phyloP scores from a whole-genome alignment of 2,329 filamentous ascomycete genomes.

The Gaeumannomyces sp. region DNA sequence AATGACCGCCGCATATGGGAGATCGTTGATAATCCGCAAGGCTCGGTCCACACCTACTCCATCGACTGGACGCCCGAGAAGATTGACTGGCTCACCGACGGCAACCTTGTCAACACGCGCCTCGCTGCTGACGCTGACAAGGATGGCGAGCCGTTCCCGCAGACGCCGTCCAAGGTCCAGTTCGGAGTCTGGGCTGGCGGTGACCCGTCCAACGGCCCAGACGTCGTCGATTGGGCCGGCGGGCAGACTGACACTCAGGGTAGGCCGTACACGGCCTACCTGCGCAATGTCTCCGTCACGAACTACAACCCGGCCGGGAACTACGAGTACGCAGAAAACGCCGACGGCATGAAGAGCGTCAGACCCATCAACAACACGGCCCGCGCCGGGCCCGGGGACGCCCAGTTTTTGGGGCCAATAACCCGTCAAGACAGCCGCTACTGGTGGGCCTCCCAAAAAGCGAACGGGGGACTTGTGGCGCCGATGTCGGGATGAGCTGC shows the following conservation, averaged over 20 bases:
- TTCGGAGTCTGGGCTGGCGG: slow-evolving; percentile 38
- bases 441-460: neutral
- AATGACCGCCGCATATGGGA: slow-evolving; percentile 44
- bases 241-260: slow-evolving; percentile 13
- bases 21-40: slow-evolving; percentile 41
- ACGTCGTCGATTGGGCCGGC: slow-evolving; percentile 15
- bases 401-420: neutral
- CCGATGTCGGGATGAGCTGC: slow-evolving; percentile 2
- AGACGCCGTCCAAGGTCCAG: slow-evolving; percentile 49
- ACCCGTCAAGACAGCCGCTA: neutral
- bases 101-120: slow-evolving; percentile 42
- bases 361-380: neutral
- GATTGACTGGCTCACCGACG: slow-evolving; percentile 52
- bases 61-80: slow-evolving; percentile 48
- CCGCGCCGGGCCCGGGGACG: no score
- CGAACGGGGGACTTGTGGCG: neutral
- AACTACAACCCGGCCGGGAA: slow-evolving; percentile 11
- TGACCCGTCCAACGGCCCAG: slow-evolving; percentile 12
- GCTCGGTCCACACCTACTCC: slow-evolving; percentile 48
- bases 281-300: slow-evolving; percentile 13
- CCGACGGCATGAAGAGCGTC: slow-evolving; percentile 13
- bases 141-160: slow-evolving; percentile 48
- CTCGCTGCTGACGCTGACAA: slow-evolving; percentile 36
- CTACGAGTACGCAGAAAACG: slow-evolving; percentile 13
- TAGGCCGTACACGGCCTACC: slow-evolving; percentile 14